These are phyloP conservation scores for Trametes cingulata DNA, from an alignment of 768 basidiomycete species.

Conservation along the genomic window DNA sequence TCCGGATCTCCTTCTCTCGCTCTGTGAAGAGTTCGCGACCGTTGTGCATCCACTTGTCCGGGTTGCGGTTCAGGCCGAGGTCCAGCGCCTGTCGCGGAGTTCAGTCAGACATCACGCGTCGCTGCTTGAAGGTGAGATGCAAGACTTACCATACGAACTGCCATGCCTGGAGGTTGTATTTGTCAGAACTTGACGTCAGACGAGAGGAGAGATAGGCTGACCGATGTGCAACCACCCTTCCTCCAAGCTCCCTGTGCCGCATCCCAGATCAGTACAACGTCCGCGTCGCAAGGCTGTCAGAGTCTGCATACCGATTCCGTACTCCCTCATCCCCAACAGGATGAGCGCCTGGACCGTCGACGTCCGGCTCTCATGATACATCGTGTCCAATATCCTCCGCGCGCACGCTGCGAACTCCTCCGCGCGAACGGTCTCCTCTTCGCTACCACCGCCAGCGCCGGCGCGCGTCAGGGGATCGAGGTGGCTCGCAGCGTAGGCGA, in stretches of 20 bases:
- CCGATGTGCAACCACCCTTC: conserved; percentile 86
- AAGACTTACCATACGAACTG: conserved; percentile 63
- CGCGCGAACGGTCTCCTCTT: conserved; percentile 44
- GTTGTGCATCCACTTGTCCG: conserved; percentile 66
- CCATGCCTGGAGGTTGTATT: conserved; percentile 45
- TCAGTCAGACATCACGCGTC: neutral
- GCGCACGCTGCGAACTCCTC: conserved; percentile 64
- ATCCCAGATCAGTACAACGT: neutral
- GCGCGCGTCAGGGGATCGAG: conserved; percentile 44
- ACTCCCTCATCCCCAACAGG: conserved; percentile 78
- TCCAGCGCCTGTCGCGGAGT: conserved; percentile 61
- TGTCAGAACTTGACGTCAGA: neutral
- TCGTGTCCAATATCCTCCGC: conserved; percentile 48
- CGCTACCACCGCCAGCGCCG: conserved; percentile 47
- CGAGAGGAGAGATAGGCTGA: neutral
- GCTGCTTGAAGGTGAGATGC: neutral
- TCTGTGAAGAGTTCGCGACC: conserved; percentile 61
- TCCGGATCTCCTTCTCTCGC: conserved; percentile 65
- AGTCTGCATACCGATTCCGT: conserved; percentile 65
- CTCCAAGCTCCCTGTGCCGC: conserved; percentile 56
- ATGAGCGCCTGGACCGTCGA: conserved; percentile 84
- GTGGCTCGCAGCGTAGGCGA: conserved; percentile 70
- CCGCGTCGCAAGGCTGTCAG: neutral
- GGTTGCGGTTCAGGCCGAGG: conserved; percentile 77
- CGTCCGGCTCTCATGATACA: conserved; percentile 66